Conservation (phyloP, 1,139 yeast species). For the Meyerozyma smithsonii region DNA sequence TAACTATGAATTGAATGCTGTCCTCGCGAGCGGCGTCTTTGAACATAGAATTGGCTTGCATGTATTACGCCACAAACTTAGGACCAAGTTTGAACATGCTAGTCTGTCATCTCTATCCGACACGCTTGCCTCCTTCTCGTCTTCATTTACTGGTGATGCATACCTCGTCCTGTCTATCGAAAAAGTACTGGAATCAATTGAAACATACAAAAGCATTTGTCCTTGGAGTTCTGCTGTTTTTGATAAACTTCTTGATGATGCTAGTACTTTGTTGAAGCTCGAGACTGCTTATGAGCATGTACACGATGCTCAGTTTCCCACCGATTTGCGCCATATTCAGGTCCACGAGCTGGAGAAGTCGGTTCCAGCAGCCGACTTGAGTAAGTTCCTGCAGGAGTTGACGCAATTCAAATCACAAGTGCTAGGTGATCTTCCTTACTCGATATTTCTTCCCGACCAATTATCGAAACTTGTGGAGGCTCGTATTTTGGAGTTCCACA, state of each 20-base stretch:
- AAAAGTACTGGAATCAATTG: not conserved
- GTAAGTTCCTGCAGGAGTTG: not conserved
- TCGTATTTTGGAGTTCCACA: not conserved
- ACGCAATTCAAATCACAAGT: not conserved
- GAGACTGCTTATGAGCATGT: not conserved
- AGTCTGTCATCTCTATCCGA: not conserved
- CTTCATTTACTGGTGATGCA: not conserved
- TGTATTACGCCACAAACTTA: not conserved
- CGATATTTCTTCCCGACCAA: not conserved
- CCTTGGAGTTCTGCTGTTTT: not conserved
- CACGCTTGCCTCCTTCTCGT: not conserved
- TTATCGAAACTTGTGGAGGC: not conserved
- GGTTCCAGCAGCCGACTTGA: not conserved
- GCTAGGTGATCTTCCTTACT: not conserved
- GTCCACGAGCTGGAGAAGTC: not conserved
- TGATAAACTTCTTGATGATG: not conserved
- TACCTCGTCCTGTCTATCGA: not conserved
- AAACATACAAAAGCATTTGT: not conserved
- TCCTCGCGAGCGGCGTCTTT: not conserved
- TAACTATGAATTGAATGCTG: constrained; percentile 1
- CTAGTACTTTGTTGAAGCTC: not conserved
- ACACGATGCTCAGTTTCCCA: not conserved
- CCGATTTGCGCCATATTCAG: not conserved
- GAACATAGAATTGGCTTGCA: not conserved
- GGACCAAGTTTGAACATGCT: not conserved